Base-by-base conservation (phyloP, 73 alveolate genomes). In the Paramecium caudatum region DNA sequence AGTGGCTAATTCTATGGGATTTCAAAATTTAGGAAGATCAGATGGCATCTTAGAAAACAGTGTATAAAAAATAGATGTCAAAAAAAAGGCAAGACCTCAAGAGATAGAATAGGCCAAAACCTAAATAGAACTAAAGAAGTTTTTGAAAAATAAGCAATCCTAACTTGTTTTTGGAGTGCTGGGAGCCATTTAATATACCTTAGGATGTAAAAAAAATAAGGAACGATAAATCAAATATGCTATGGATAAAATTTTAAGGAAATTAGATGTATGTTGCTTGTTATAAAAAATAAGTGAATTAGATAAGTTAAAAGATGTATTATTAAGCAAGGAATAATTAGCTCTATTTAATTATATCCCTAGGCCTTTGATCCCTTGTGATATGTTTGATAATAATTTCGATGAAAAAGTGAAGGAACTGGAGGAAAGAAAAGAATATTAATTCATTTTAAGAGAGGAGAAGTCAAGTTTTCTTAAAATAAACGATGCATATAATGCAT, bases 341-440 rank as follows among this genome's bases (percentile, higher is more conserved):
- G 49, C 46, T 10, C 16, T 82, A 47, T 82, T 82, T 47, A 47
- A 82, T 82, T 82, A 82, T 48, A 23, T 82, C 23, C 91, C 91
- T 82, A 82, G 47, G 25, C 91, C 91, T 23, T 21, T 27, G 7
- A 82, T 82, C 47, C 88, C 88, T 21, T 37, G 33, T 10, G 83
- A 65, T 33, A 65, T 65, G 83, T 65, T 65, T 65, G 16, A 33
- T 1, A 65, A 65, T 13, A 49, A 65, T 15, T 65, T 65, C 34
- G 83, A 65, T 1, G 6, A 65, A 10, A 65, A 65, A 36, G 33
- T 65, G 13, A 36, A 33, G 16, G 37, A 9, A 10, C 5, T 65
- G 37, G 83, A 65, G 39, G 49, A 65, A 36, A 65, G 34, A 33
- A 7, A 25, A 1, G 83, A 30, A 33, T 65, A 25, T 12, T 5